Evolutionary conservation across 2,329 filamentous ascomycete species (phyloP).

Genomic region (Ophiostoma sp.): DNA sequence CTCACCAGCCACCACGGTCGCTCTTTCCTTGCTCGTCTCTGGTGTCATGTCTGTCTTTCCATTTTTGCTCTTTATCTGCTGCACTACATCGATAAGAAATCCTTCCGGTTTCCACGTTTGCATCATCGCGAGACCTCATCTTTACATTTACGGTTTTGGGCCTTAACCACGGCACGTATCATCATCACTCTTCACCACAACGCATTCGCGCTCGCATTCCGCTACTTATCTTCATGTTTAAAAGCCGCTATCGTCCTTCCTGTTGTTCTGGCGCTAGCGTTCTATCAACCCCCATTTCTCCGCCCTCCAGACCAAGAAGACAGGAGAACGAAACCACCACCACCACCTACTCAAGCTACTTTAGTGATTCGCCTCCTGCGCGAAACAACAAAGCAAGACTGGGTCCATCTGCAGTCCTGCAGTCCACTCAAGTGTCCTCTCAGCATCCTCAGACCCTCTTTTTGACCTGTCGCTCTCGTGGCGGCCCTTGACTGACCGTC

Average conservation of each 20-base stretch:
- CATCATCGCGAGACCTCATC: constrained; percentile 1
- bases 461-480: background rate
- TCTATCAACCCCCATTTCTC: background rate
- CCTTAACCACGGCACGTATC: background rate
- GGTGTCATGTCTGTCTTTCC: background rate
- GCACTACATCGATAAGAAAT: background rate
- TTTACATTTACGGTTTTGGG: background rate
- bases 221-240: background rate
- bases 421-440: no score
- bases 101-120: background rate
- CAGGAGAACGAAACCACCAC: background rate
- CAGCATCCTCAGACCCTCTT: background rate
- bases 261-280: background rate
- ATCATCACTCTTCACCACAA: background rate
- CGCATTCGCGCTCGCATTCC: background rate
- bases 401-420: background rate
- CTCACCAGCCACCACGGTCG: background rate
- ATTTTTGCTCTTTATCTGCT: background rate
- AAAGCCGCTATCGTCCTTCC: background rate
- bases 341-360: background rate
- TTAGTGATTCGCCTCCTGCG: constrained; percentile 4
- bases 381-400: constrained; percentile 11
- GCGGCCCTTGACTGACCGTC: background rate
- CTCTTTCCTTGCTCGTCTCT: background rate
- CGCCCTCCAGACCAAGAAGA: background rate